Conservation (phyloP, 495 filamentous ascomycete species). For the Xylaria flabelliformis region DNA sequence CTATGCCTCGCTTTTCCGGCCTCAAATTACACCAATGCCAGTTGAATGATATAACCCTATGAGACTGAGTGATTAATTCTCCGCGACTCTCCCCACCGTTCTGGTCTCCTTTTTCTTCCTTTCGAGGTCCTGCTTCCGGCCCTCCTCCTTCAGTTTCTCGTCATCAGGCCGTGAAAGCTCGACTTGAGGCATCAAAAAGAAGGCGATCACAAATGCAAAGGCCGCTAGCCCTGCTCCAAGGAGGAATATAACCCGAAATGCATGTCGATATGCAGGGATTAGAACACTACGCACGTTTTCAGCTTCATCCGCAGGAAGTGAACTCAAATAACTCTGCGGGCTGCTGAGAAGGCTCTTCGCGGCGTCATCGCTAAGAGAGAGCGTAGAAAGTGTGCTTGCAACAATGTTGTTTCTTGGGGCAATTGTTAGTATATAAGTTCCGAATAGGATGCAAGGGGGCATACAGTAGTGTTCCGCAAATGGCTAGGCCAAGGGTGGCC, state of each 20-base stretch:
- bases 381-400: not conserved
- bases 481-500: not conserved
- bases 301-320: slow-evolving; percentile 46
- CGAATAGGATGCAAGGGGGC: not conserved
- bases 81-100: not conserved
- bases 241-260: slow-evolving; percentile 59
- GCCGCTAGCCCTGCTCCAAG: slow-evolving; percentile 55
- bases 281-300: slow-evolving; percentile 47
- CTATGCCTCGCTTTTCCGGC: too few relatives aligned
- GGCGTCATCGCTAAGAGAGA: not conserved
- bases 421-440: not conserved
- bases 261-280: slow-evolving; percentile 54
- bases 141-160: not conserved
- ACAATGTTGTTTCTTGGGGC: not conserved
- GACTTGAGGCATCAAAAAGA: not conserved
- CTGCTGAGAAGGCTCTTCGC: slow-evolving; percentile 12
- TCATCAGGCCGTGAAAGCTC: not conserved
- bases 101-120: not conserved
- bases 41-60: not conserved
- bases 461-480: not conserved
- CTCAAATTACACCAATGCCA: not conserved
- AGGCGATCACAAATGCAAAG: slow-evolving; percentile 20
- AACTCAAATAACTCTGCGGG: slow-evolving; percentile 38
- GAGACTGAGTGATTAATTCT: not conserved
- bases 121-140: not conserved